Conservation (phyloP, 192 early-diverging fungal genomes). For the Backusella tarrabulga region DNA sequence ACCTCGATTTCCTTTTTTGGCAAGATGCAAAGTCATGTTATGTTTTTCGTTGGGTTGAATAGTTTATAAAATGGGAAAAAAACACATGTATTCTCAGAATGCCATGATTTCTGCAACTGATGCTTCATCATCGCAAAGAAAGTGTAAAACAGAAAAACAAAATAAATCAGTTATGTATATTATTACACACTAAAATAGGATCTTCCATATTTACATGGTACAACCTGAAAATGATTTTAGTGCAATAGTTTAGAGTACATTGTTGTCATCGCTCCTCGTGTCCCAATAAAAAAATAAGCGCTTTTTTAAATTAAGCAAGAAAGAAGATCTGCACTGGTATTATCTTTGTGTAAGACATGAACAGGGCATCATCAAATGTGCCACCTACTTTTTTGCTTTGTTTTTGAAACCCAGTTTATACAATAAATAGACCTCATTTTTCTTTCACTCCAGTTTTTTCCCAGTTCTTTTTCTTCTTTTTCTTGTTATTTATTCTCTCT, state of each 20-base stretch:
- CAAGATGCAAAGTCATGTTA: not conserved
- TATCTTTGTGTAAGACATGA: not conserved
- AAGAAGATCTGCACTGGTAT: slow-evolving; percentile 4
- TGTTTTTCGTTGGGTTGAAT: not conserved
- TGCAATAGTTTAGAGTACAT: slow-evolving; percentile 2
- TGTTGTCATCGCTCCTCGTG: slow-evolving; percentile 6
- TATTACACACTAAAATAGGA: not conserved
- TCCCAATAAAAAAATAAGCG: not conserved
- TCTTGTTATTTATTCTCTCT: not conserved
- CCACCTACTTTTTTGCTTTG: not conserved
- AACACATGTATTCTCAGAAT: not conserved
- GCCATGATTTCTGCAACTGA: not conserved
- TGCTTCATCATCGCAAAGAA: not conserved
- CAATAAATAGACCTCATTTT: not conserved
- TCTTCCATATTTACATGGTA: slow-evolving; percentile 1
- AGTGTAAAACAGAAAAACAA: not conserved
- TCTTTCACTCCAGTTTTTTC: slow-evolving; percentile 7
- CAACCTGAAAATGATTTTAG: not conserved
- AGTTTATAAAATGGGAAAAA: not conserved
- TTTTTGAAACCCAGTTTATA: not conserved
- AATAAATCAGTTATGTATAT: not conserved
- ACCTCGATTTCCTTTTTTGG: not conserved
- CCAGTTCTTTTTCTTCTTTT: not conserved
- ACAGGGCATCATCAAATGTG: not conserved
- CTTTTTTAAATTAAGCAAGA: not conserved